A percentile compares a stretch with the other conserved stretches of the same genome.
These are phyloP conservation scores for Fraxinus ornus DNA, from an alignment of 305 asterid genomes.

Conservation along the genomic window DNA sequence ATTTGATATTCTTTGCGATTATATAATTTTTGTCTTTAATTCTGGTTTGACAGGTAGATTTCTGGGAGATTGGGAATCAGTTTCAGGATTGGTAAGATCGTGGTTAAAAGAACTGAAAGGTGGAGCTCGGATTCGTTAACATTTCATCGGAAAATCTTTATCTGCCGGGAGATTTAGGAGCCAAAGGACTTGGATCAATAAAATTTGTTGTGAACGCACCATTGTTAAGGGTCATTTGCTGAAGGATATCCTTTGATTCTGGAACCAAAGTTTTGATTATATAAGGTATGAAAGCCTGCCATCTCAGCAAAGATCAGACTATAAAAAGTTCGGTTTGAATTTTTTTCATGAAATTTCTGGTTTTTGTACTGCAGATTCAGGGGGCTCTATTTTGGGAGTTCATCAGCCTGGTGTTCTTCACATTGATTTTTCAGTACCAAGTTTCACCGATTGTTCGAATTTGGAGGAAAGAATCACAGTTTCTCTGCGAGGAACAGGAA, in stretches of 20 bases:
- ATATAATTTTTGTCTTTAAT: neutral
- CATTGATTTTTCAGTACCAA: neutral
- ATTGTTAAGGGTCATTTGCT: conserved; percentile 1
- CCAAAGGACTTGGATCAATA: conserved; percentile 19
- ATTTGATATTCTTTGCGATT: conserved; percentile 10
- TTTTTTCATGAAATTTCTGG: conserved; percentile 8
- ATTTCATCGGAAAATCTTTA: conserved; percentile 19
- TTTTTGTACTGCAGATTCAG: conserved; percentile 34
- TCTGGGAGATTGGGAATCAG: conserved; percentile 36
- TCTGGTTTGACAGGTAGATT: conserved; percentile 27
- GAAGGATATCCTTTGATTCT: conserved; percentile 10
- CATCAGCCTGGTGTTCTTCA: neutral
- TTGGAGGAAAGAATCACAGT: neutral
- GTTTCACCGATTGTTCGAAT: neutral
- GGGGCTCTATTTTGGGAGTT: conserved; percentile 15
- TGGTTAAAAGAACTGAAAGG: conserved; percentile 17
- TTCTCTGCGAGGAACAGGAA: neutral
- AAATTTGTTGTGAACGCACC: conserved; percentile 18
- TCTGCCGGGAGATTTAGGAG: conserved; percentile 15
- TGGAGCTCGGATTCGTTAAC: conserved; percentile 15
- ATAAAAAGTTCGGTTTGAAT: conserved; percentile 24
- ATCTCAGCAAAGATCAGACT: conserved; percentile 18
- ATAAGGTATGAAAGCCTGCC: conserved; percentile 21
- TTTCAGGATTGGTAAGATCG: conserved; percentile 28
- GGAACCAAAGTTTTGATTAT: neutral